Conservation (phyloP, 2,329 filamentous ascomycete species). For the Claviceps africana region DNA sequence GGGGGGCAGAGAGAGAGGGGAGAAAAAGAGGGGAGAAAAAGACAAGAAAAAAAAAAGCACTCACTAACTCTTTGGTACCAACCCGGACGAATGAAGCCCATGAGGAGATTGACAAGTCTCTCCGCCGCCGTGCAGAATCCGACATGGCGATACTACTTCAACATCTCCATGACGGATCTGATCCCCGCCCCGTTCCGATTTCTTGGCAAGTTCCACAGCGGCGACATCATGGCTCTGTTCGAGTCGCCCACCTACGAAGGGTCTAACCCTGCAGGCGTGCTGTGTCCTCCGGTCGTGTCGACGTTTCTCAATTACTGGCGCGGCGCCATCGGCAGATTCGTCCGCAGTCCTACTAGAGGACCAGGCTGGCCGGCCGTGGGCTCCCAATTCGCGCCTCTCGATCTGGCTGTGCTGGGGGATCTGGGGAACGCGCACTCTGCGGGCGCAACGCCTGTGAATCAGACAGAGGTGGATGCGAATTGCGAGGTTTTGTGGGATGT, state of each 20-base stretch:
- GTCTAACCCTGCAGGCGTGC: not conserved
- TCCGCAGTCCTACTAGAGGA: conserved; percentile 11
- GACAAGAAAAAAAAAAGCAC: too few relatives aligned
- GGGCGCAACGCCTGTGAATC: conserved; percentile 10
- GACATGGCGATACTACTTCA: conserved; percentile 16
- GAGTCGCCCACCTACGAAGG: conserved; percentile 8
- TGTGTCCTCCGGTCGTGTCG: conserved; percentile 11
- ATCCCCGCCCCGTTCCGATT: conserved; percentile 10
- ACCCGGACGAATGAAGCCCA: conserved; percentile 10
- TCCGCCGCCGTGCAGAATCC: conserved; percentile 9
- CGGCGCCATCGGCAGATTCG: conserved; percentile 12
- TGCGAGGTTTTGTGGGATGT: conserved; percentile 10
- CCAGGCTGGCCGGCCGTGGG: conserved; percentile 14
- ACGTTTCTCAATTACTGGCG: conserved; percentile 13
- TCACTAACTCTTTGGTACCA: not conserved
- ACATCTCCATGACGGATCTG: conserved; percentile 11
- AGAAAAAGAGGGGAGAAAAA: not conserved
- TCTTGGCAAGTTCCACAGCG: conserved; percentile 15
- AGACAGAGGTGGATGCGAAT: conserved; percentile 8
- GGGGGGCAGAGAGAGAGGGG: not conserved
- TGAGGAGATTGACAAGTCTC: conserved; percentile 11
- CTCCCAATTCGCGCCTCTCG: conserved; percentile 10
- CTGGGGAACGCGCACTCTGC: conserved; percentile 1
- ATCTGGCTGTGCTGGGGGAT: conserved; percentile 12
- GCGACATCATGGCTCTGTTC: conserved; percentile 14